A percentile compares a stretch with the other conserved stretches of the same genome.
These are phyloP conservation scores for Pleurotus djamor DNA, from an alignment of 768 basidiomycete species.

Conservation along the genomic window DNA sequence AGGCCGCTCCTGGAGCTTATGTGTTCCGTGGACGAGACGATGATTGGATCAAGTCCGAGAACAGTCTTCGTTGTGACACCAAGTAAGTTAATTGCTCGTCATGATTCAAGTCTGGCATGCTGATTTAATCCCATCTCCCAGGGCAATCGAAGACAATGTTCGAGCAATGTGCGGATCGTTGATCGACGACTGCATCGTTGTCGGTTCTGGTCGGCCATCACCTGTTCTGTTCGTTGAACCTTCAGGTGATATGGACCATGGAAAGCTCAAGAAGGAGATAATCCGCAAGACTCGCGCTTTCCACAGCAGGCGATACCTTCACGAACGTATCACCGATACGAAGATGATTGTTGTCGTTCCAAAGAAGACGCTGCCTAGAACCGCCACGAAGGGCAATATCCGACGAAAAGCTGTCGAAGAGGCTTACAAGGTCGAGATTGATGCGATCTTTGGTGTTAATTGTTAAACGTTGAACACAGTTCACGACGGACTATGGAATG, in stretches of 20 bases:
- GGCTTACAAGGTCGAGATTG: slow-evolving; percentile 52
- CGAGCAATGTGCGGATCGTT: slow-evolving; percentile 62
- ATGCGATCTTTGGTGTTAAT: slow-evolving; percentile 45
- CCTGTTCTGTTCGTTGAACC: slow-evolving; percentile 78
- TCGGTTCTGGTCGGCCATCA: slow-evolving; percentile 73
- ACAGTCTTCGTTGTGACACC: slow-evolving; percentile 76
- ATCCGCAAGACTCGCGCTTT: slow-evolving; percentile 72
- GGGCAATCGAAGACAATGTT: slow-evolving; percentile 77
- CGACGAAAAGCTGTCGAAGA: slow-evolving; percentile 77
- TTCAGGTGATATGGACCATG: slow-evolving; percentile 44
- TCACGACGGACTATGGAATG: not conserved
- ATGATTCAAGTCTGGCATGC: not conserved
- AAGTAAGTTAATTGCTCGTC: slow-evolving; percentile 34
- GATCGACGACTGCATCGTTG: slow-evolving; percentile 74
- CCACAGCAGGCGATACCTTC: slow-evolving; percentile 72
- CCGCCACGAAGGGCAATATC: slow-evolving; percentile 81
- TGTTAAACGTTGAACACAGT: not conserved
- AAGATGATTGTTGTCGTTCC: slow-evolving; percentile 70
- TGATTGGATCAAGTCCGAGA: slow-evolving; percentile 86
- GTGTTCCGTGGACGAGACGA: slow-evolving; percentile 72
- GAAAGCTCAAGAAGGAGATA: slow-evolving; percentile 67
- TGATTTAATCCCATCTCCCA: slow-evolving; percentile 19
- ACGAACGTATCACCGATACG: slow-evolving; percentile 68
- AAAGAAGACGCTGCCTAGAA: slow-evolving; percentile 67
- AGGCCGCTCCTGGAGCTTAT: slow-evolving; percentile 55